Base-by-base conservation (phyloP, 1,139 yeast species). In the Magnusiomyces ingens region DNA sequence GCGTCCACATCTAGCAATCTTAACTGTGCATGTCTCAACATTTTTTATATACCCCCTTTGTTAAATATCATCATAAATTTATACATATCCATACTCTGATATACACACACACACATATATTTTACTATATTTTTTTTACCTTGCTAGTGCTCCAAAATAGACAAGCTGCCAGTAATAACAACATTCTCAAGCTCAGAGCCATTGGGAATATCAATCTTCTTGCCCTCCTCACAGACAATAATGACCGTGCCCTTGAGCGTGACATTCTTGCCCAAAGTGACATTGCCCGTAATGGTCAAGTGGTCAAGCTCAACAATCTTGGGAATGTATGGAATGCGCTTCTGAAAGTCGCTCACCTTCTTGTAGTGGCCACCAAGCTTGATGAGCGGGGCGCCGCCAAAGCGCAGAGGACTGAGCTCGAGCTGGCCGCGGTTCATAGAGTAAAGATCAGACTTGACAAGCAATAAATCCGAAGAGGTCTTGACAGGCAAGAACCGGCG, bases 401-500 rank as follows among this genome's bases (percentile, higher is more conserved):
- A 94, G 73, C 99, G 82, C 55, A 83, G 74, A 53, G 93, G 84
- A 67, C 89, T 94, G 70, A 93, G 76, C 62, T 79, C 84, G 65
- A 93, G 79, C 18, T 96, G 85, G 68, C 99, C 99, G 67, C 91
- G 97, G 69, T 86, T 89, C 70, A 93, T 79, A 67, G 78, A 81
- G 77, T 91, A 93, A 67, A 93, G 79, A 70, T 93, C 99, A n/a
- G 97, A 90, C 74, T 93, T 93, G 61, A 93, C 99, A 66, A 93
- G 80, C 65, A 94, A 76, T 71, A 93, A 76, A 71, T 93, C 99
- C 10, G 97, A 90, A 71, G 94, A 89, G 22, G 99, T 94, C 77
- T 93, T 93, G 64, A 93, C 99, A 19, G 99, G 99, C 75, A 94
- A 80, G 80, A 93, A 93, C 70, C 99, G 85, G 47, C 96, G 80